Conservation (phyloP, 805 yeast genomes). For the Zygosaccharomyces lentus region DNA sequence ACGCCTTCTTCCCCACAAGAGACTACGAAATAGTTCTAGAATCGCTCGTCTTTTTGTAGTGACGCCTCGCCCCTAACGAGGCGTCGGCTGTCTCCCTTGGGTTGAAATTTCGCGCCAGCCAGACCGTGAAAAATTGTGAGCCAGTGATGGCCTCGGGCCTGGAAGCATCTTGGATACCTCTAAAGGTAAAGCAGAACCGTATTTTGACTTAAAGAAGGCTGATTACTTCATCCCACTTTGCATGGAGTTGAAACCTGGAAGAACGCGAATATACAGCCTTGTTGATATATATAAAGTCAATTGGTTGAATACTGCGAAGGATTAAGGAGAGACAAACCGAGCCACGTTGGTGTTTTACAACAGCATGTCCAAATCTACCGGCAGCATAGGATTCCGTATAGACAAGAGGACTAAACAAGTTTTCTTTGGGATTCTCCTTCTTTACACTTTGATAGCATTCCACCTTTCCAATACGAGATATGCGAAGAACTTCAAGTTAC, state of each 20-base stretch:
- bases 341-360: background rate
- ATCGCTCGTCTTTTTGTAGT: constrained; percentile 1
- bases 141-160: background rate
- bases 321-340: background rate
- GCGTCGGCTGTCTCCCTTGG: background rate
- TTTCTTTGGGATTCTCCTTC: constrained; percentile 5
- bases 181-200: background rate
- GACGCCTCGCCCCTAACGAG: background rate
- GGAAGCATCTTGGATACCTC: constrained; percentile 1
- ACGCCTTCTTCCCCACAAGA: background rate
- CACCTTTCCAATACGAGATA: constrained; percentile 13
- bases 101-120: constrained; percentile 3
- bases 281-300: background rate
- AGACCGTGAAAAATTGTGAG: background rate
- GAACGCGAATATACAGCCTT: background rate
- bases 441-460: constrained; percentile 11
- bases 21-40: background rate
- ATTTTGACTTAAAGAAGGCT: background rate
- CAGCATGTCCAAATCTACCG: constrained; percentile 2
- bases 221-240: background rate
- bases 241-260: background rate
- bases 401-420: constrained; percentile 13
- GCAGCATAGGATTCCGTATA: constrained; percentile 3
- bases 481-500: constrained; percentile 6
- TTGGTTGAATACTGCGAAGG: background rate